These are phyloP conservation scores for Arachis monticola DNA, from an alignment of 331 rosid genomes.

Conservation along the genomic window DNA sequence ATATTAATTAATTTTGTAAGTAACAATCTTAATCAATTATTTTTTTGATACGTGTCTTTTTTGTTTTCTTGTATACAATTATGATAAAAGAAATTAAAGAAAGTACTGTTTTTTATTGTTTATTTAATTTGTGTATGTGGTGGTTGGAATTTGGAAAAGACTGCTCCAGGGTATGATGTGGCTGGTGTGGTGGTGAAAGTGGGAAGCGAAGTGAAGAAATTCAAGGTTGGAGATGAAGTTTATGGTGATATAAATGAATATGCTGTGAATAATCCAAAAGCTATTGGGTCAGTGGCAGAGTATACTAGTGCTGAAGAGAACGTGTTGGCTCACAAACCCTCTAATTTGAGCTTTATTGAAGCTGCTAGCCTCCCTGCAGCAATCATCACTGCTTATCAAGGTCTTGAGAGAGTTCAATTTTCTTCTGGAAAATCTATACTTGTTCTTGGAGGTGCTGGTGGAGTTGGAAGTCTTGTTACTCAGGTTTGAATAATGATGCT, in stretches of 20 bases:
- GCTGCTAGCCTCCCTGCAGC: conserved; percentile 69
- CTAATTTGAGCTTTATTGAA: conserved; percentile 55
- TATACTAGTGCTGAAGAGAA: conserved; percentile 56
- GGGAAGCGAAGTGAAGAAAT: conserved; percentile 54
- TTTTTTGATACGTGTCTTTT: too few relatives aligned
- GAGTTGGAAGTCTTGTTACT: too few relatives aligned
- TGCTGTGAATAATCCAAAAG: conserved; percentile 43
- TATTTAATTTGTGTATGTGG: too few relatives aligned
- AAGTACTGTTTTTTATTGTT: too few relatives aligned
- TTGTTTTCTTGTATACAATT: too few relatives aligned
- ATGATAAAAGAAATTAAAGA: too few relatives aligned
- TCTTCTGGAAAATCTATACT: conserved; percentile 60
- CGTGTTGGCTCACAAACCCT: conserved; percentile 54
- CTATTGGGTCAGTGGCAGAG: conserved; percentile 53
- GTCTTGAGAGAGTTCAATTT: conserved; percentile 44
- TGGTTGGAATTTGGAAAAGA: background rate
- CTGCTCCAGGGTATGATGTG: background rate
- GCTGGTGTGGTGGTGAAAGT: conserved; percentile 65
- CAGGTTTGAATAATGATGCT: too few relatives aligned
- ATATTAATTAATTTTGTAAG: too few relatives aligned
- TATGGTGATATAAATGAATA: conserved; percentile 48
- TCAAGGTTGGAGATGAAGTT: conserved; percentile 65
- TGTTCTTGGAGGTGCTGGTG: conserved; percentile 56
- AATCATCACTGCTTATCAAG: conserved; percentile 53
- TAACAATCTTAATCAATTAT: too few relatives aligned